Conservation (phyloP, 345 rosid genomes). For the Arabidopsis thaliana region TAIR10.1 NC_003070.9:21536501-21537000, state of each 20-base stretch:
- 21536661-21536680: constrained; percentile 64
- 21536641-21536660: constrained; percentile 76
- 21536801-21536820: neutral
- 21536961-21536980: no score
- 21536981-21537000: no score
- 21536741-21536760: constrained; percentile 34
- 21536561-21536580: constrained; percentile 68
- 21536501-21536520: constrained; percentile 58
- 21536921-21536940: neutral
- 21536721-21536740: constrained; percentile 58
- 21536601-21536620: constrained; percentile 69
- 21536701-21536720: constrained; percentile 59
- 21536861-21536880: no score
- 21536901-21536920: neutral
- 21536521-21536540: constrained; percentile 73
- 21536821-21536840: neutral
- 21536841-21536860: neutral
- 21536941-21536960: no score
- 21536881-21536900: neutral
- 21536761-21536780: neutral
- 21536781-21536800: neutral
- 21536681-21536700: constrained; percentile 43
- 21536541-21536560: constrained; percentile 64
- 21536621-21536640: constrained; percentile 78
- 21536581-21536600: constrained; percentile 64